These are phyloP conservation scores for Neurospora sp. DNA, from an alignment of 495 filamentous ascomycete species.

Conservation along the genomic window DNA sequence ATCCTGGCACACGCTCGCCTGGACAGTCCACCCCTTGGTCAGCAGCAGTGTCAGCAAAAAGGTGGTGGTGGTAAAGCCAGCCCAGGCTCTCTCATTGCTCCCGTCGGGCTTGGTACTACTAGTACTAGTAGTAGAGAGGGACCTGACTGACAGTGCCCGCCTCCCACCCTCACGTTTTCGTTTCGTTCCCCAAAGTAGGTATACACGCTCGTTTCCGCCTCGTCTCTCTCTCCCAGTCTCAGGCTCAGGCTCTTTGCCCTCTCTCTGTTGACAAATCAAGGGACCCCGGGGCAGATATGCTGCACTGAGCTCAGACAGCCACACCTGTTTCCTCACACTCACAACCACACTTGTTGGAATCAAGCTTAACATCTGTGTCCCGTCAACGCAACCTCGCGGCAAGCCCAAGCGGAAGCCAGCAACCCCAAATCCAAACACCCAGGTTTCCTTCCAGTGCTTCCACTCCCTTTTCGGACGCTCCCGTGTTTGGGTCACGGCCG, in stretches of 20 bases:
- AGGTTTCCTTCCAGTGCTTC: not conserved
- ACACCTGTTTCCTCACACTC: not conserved
- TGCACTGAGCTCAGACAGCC: not conserved
- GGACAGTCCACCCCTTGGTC: not conserved
- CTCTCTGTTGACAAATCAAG: not conserved
- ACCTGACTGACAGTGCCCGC: not conserved
- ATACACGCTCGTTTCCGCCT: not conserved
- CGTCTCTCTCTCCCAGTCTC: not conserved
- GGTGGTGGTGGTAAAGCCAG: not conserved
- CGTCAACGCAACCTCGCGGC: not conserved
- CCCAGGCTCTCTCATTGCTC: not conserved
- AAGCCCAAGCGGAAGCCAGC: not conserved
- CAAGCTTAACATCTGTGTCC: not conserved
- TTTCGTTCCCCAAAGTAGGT: not conserved
- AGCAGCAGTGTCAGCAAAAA: not conserved
- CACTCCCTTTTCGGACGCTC: not conserved
- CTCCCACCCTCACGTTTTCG: not conserved
- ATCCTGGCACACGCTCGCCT: not conserved
- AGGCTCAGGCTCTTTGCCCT: not conserved
- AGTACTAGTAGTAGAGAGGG: not conserved
- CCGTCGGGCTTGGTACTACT: not conserved
- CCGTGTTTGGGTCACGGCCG: not conserved
- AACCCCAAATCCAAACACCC: not conserved
- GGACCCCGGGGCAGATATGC: not conserved
- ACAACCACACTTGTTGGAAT: not conserved